Evolutionary conservation across 306 rosid genomes (phyloP).

Genomic region (Prunus dulcis): DNA sequence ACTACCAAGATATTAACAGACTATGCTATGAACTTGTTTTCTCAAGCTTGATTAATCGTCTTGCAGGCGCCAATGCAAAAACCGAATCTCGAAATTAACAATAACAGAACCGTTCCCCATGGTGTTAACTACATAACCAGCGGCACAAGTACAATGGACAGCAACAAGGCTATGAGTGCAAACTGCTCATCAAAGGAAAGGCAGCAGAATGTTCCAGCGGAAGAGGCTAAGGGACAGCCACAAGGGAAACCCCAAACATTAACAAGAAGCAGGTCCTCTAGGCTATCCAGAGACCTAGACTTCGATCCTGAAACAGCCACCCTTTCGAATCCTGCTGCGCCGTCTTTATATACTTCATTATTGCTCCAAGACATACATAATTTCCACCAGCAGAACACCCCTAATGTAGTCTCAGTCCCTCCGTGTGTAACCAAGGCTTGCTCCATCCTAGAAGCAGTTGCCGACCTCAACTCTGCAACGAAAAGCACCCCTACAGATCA

Average conservation of each 20-base stretch:
- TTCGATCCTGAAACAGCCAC: constrained; percentile 44
- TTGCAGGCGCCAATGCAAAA: constrained; percentile 40
- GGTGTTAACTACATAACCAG: constrained; percentile 30
- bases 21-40: neutral
- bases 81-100: constrained; percentile 44
- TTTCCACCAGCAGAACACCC: constrained; percentile 73
- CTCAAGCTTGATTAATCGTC: neutral
- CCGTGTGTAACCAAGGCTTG: constrained; percentile 87
- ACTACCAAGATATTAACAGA: too few species aligned
- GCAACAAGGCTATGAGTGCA: constrained; percentile 28
- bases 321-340: constrained; percentile 37
- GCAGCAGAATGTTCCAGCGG: constrained; percentile 27
- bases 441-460: constrained; percentile 89
- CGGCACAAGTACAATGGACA: constrained; percentile 29
- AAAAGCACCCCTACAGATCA: constrained; percentile 41
- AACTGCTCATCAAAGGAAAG: constrained; percentile 28
- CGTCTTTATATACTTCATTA: constrained; percentile 59
- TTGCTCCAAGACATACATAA: constrained; percentile 86
- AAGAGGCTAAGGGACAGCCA: constrained; percentile 30
- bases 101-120: constrained; percentile 15
- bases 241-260: constrained; percentile 43
- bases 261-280: constrained; percentile 74
- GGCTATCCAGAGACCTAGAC: constrained; percentile 78
- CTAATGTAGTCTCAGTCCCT: constrained; percentile 62
- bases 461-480: constrained; percentile 75